A percentile compares a stretch with the other conserved stretches of the same genome.
phyloP scores from a whole-genome alignment of 805 yeast genomes.

The Wickerhamomyces chambardii region DNA sequence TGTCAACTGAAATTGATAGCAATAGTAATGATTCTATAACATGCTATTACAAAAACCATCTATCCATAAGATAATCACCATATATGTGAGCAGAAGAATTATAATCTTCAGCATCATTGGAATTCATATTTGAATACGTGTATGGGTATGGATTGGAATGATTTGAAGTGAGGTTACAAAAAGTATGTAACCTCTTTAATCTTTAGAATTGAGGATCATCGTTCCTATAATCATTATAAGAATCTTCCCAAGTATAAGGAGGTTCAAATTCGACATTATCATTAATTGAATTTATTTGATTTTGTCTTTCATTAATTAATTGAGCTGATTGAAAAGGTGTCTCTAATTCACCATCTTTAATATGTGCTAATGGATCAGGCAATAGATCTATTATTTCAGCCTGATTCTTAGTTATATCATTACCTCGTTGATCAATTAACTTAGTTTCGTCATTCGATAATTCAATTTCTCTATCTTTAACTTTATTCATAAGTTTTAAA shows the following conservation, averaged over 20 bases:
- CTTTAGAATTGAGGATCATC: constrained; percentile 9
- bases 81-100: too few species aligned
- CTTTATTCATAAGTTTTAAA: constrained; percentile 15
- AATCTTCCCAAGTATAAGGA: constrained; percentile 19
- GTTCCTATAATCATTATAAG: constrained; percentile 17
- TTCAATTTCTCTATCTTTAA: constrained; percentile 14
- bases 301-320: constrained; percentile 6
- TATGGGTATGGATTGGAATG: too few species aligned
- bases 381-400: constrained; percentile 3
- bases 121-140: too few species aligned
- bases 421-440: constrained; percentile 13
- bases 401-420: constrained; percentile 13
- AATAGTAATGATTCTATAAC: too few species aligned
- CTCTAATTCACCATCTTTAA: constrained; percentile 9
- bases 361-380: constrained; percentile 17
- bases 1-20: too few species aligned
- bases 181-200: constrained; percentile 1
- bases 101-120: too few species aligned
- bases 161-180: background rate
- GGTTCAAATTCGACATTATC: too few species aligned
- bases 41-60: too few species aligned
- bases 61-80: too few species aligned
- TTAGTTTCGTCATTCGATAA: constrained; percentile 15
- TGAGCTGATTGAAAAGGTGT: constrained; percentile 16
- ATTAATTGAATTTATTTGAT: constrained; percentile 6